Evolutionary conservation across 345 rosid genomes (phyloP), one percentile per base, ranked within the genome.

Genomic region (Acer yangbiense): DNA sequence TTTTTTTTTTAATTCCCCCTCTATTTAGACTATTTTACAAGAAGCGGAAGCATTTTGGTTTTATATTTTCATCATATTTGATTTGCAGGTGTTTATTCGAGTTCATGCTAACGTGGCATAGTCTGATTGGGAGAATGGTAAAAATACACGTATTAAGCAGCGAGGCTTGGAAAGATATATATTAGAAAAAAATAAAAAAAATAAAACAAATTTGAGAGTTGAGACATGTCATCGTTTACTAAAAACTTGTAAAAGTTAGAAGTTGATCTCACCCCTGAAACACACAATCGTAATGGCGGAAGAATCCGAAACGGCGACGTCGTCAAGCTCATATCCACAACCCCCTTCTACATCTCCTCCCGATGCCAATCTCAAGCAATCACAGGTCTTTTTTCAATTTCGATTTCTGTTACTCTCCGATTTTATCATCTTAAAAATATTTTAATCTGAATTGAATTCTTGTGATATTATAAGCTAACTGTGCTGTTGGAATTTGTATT

Each of bases 211-310:
- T 8, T 14, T n/a, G 13, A 58, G n/a, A 61, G 3, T 3, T n/a
- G 13, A 58, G n/a, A 43, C 3, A 1, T 14, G 61, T 27, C 61
- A 46, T 50, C n/a, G 7, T 48, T 23, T 21, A 3, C 14, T 3
- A 4, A 29, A 25, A 6, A 41, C 2, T 57, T 6, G 18, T 57
- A 55, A 14, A 14, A 17, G 27, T 3, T 14, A 2, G 23, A 50
- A 75, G 10, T 32, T 43, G 52, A 72, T 81, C 81, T 52, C 29
- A 16, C 74, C 32, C 69, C 23, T 4, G 27, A 64, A 63, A 48
- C 29, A 11, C 39, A 55, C 11, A 20, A 41, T 55, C 62, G 76
- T 50, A 71, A 84, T 90, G 94, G 84, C 89, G 67, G 91, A 89
- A 74, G 83, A 81, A 74, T 68, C 84, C 20, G 86, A 81, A 58